Evolutionary conservation across 202 grass and related monocot genomes (phyloP), one percentile per base, ranked within the genome.

Genomic region (Hordeum pubiflorum): DNA sequence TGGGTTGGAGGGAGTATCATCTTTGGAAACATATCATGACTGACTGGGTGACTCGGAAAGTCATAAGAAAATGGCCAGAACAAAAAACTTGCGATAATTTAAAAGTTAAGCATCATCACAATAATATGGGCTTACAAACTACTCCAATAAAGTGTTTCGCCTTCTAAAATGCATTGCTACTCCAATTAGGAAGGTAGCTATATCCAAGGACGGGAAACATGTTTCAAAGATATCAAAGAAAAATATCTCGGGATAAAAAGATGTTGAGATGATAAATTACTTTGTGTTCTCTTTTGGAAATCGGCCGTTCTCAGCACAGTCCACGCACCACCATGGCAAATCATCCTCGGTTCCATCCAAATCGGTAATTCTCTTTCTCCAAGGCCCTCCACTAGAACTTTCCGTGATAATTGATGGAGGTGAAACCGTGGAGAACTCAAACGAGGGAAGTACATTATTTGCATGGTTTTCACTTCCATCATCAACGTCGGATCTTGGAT

Each of bases 211-310:
- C 4, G 69, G 6, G 0, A 20, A 66, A 73, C 20, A 52, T 38
- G 33, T 57, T 23, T 37, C 44, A 83, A 55, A 73, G 5, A 83
- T 66, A 76, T 46, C 12, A 58, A 71, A 21, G 33, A 18, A 81
- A 68, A 56, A 56, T n/a, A 71, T 81, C 32, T 56, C 20, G 44
- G 24, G 15, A 65, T 18, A 62, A 69, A 27, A 74, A 11, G 14
- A 39, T 24, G 32, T 62, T 33, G 12, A 58, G 77, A 50, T 68
- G 61, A 78, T 40, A 21, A 83, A 37, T 88, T 95, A 98, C 96
- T 98, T 98, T 24, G 92, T 98, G 81, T 93, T 93, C 66, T 98
- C 96, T 85, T 91, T 95, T 83, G 88, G 86, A 88, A 88, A 95
- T 76, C 88, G 85, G 41, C 79, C 75, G 22, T 91, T 86, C 23